Evolutionary conservation across 2,329 filamentous ascomycete genomes (phyloP), one percentile per base, ranked within the genome.

Genomic region (Biscogniauxia sp.): DNA sequence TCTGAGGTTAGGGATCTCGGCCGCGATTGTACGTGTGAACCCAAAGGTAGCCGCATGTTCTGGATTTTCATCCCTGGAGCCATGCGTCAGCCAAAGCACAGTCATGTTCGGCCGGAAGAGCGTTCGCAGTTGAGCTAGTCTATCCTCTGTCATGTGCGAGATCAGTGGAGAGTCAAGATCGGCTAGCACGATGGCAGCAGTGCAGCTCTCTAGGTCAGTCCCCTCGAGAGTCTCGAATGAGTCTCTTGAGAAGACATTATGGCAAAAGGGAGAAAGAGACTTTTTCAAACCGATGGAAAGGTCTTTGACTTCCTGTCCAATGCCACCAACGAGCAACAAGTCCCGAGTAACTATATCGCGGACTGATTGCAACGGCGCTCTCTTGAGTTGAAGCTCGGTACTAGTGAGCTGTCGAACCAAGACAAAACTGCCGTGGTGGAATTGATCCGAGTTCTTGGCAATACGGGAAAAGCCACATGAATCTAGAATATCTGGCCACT

Each of bases 131-230:
- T 58, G 57, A 17, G 69, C 61, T n/a, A 80, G 68, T 0, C 67
- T 63, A 1, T 60, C 45, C 5, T 71, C 66, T 0, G 72, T 77
- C 72, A 79, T 75, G 8, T 57, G 71, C 1, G 71, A 59, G 53
- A 78, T 67, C 15, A 79, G 17, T 0, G 76, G 68, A 20, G 72
- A 60, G 20, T 77, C 74, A 1, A 80, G 64, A 53, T 79, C 77
- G 20, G 66, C 64, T 2, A 80, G 63, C 2, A 79, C 19, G 15
- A 80, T 69, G 4, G 68, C 70, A 0, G 73, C 69, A 0, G 74
- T 75, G 55, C 69, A 74, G 0, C 58, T 62, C 0, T 63, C 45
- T 1, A 74, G 53, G 2, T 65, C 55, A 15, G 61, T 51, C 0
- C 59, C 54, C 2, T 69, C 65, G 2, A 74, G 58, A 0, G 68